phyloP scores from a whole-genome alignment of 2,329 filamentous ascomycete species.

The Sporothrix pallida region DNA sequence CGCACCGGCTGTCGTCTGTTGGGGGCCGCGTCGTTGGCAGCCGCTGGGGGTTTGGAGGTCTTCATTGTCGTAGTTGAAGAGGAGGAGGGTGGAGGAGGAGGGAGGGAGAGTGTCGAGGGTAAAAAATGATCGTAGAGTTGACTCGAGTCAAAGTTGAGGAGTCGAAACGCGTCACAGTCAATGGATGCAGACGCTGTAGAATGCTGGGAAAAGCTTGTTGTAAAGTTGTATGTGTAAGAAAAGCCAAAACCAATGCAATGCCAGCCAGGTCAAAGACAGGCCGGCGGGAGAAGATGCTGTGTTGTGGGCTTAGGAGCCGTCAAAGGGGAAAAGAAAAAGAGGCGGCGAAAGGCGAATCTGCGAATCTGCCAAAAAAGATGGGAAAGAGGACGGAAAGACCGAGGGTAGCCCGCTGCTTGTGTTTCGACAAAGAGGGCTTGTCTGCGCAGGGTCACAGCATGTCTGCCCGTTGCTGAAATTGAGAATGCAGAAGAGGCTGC shows the following conservation, averaged over 20 bases:
- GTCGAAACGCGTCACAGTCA: background rate
- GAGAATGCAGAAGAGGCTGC: background rate
- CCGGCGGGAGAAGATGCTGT: background rate
- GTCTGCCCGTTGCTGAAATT: background rate
- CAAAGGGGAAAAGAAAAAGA: background rate
- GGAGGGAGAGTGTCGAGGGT: too few species aligned
- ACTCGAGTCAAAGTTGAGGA: background rate
- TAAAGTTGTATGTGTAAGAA: background rate
- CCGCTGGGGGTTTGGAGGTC: constrained; percentile 55
- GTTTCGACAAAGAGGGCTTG: constrained; percentile 4
- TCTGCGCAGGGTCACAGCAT: constrained; percentile 29
- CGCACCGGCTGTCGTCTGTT: constrained; percentile 44
- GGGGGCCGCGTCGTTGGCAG: constrained; percentile 52
- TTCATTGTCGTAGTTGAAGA: constrained; percentile 55
- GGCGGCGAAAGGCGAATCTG: background rate
- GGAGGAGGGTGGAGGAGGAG: too few species aligned
- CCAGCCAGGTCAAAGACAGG: background rate
- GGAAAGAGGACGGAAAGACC: background rate
- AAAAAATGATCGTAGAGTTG: background rate
- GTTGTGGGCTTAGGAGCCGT: background rate
- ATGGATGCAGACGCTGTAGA: background rate
- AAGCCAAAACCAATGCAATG: background rate
- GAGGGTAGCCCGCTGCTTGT: constrained; percentile 3
- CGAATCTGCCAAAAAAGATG: background rate
- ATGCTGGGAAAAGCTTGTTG: background rate